These are phyloP conservation scores for Mucor mucedo DNA, from an alignment of 371 early-diverging fungal species.

Conservation along the genomic window DNA sequence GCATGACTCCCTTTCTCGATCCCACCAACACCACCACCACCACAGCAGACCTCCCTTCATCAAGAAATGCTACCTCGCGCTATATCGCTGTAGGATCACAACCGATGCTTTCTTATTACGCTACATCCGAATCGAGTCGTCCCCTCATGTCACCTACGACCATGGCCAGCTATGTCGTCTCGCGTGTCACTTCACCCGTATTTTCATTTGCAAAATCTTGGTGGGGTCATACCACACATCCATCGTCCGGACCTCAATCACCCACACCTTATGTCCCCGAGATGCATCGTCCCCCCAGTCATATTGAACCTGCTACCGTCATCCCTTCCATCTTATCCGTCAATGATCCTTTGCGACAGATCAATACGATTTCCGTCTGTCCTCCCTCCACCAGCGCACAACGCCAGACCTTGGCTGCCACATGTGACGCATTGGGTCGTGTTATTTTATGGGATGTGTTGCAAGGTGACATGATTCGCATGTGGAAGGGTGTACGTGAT, in stretches of 20 bases:
- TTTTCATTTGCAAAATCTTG: slow-evolving; percentile 68
- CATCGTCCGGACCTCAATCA: slow-evolving; percentile 16
- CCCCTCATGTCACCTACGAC: slow-evolving; percentile 63
- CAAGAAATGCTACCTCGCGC: slow-evolving; percentile 50
- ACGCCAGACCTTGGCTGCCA: slow-evolving; percentile 58
- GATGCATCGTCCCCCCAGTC: slow-evolving; percentile 39
- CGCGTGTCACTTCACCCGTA: slow-evolving; percentile 61
- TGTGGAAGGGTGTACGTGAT: slow-evolving; percentile 74
- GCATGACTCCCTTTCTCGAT: slow-evolving; percentile 17
- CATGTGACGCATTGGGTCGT: slow-evolving; percentile 67
- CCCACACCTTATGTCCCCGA: slow-evolving; percentile 54
- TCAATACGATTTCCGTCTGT: slow-evolving; percentile 52
- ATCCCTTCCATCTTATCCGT: slow-evolving; percentile 52
- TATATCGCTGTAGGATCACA: slow-evolving; percentile 63
- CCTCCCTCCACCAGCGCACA: slow-evolving; percentile 55
- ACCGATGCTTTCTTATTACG: slow-evolving; percentile 66
- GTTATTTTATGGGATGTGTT: slow-evolving; percentile 65
- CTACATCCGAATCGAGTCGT: slow-evolving; percentile 56
- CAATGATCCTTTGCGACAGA: slow-evolving; percentile 54
- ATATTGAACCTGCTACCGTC: slow-evolving; percentile 62
- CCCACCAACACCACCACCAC: slow-evolving; percentile 12
- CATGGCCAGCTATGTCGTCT: slow-evolving; percentile 63
- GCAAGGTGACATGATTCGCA: slow-evolving; percentile 63
- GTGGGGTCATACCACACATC: slow-evolving; percentile 37
- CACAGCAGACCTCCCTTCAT: slow-evolving; percentile 20